Conservation (phyloP, 2,329 filamentous ascomycete species). For the Ceratocystis eucalypticola region DNA sequence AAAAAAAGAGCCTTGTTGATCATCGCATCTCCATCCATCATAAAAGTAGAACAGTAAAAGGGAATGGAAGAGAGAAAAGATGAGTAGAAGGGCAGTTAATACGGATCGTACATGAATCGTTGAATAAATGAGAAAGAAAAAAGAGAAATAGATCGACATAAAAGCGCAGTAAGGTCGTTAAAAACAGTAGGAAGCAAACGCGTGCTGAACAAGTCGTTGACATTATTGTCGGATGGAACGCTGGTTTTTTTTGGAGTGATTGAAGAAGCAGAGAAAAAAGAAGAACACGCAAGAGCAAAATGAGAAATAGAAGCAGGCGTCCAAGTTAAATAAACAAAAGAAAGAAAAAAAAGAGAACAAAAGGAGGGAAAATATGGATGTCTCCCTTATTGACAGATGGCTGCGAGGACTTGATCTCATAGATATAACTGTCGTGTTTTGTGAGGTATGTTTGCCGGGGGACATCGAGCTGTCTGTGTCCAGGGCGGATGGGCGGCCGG, state of each 20-base stretch:
- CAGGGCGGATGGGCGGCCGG: neutral
- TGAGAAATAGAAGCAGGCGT: constrained; percentile 9
- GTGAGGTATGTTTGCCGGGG: neutral
- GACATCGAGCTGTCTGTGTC: too few species aligned
- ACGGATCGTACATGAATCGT: constrained; percentile 13
- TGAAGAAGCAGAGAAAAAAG: constrained; percentile 20
- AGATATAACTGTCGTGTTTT: neutral
- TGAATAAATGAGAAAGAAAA: constrained; percentile 23
- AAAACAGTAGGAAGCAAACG: constrained; percentile 5
- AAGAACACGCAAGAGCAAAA: constrained; percentile 14
- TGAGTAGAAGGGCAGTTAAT: neutral
- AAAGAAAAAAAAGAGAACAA: constrained; percentile 1
- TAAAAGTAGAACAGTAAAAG: neutral
- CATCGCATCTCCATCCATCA: constrained; percentile 9
- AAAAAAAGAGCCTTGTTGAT: neutral
- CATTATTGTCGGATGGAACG: constrained; percentile 28
- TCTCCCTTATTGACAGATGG: neutral
- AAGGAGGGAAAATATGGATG: neutral
- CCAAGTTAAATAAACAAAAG: neutral
- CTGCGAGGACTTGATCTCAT: neutral
- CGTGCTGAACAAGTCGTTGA: constrained; percentile 22
- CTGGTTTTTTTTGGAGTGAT: neutral
- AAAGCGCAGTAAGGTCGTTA: neutral
- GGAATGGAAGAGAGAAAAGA: neutral
- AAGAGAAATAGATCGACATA: constrained; percentile 21